A percentile compares a stretch with the other conserved stretches of the same genome.
phyloP scores from a whole-genome alignment of 148 eudicot species.

The Silene conica region DNA sequence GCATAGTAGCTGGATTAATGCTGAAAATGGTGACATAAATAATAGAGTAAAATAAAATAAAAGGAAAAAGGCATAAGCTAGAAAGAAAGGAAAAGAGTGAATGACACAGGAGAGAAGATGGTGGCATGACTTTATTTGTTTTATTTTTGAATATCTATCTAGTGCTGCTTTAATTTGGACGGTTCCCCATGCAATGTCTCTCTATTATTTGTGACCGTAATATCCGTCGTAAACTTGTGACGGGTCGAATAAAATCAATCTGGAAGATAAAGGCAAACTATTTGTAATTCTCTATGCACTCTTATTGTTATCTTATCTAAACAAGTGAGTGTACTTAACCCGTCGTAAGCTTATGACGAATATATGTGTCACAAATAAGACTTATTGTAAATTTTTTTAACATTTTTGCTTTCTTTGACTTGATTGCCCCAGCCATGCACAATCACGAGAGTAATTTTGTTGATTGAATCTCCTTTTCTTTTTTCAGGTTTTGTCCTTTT shows the following conservation, averaged over 20 bases:
- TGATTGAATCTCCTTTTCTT: slow-evolving; percentile 14
- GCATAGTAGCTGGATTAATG: too few species aligned
- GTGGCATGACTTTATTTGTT: not conserved
- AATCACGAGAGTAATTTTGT: slow-evolving; percentile 10
- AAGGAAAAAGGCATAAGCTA: not conserved
- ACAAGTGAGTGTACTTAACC: too few species aligned
- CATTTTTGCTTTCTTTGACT: slow-evolving; percentile 25
- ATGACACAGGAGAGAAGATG: slow-evolving; percentile 25
- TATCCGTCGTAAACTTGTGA: too few species aligned
- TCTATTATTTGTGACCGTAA: not conserved
- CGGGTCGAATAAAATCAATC: too few species aligned
- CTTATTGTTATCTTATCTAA: too few species aligned
- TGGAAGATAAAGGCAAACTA: too few species aligned
- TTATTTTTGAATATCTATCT: not conserved
- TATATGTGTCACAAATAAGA: too few species aligned
- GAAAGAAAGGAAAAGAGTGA: slow-evolving; percentile 29
- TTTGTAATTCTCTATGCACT: too few species aligned
- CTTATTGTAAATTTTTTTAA: too few species aligned
- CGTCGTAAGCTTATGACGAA: too few species aligned
- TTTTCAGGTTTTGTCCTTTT: slow-evolving; percentile 18
- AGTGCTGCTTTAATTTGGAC: slow-evolving; percentile 18
- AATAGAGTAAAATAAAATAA: not conserved
- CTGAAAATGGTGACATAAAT: too few species aligned
- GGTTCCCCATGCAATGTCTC: slow-evolving; percentile 20
- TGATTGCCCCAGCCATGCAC: slow-evolving; percentile 19